A percentile compares a stretch with the other conserved stretches of the same genome.
phyloP scores from a whole-genome alignment of 257 asterid species.

The Solanum chiquidenum region DNA sequence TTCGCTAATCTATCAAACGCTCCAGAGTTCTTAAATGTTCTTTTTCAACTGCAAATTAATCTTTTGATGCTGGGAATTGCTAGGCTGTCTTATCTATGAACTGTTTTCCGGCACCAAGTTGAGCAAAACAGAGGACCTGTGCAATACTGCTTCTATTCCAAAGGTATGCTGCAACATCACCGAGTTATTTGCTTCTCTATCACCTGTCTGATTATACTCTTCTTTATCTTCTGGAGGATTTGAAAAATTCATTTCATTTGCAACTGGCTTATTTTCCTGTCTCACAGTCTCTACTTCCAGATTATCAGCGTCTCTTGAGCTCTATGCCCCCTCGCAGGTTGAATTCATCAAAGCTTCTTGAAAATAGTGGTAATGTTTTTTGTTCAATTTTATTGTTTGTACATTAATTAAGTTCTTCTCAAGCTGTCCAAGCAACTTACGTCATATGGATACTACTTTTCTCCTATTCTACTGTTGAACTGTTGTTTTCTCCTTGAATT shows the following conservation, averaged over 20 bases:
- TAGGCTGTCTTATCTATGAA: slow-evolving; percentile 96
- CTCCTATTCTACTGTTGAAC: not conserved
- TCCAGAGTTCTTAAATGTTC: not conserved
- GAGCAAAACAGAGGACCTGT: slow-evolving; percentile 84
- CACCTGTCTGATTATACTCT: not conserved
- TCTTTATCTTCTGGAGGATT: not conserved
- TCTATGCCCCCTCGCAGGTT: slow-evolving; percentile 92
- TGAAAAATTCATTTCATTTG: slow-evolving; percentile 12
- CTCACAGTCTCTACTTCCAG: slow-evolving; percentile 94
- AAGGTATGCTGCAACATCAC: slow-evolving; percentile 41
- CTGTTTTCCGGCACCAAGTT: slow-evolving; percentile 84
- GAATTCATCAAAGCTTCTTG: slow-evolving; percentile 92
- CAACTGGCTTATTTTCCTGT: slow-evolving; percentile 23
- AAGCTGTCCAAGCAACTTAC: not conserved
- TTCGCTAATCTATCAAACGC: not conserved
- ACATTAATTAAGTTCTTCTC: not conserved
- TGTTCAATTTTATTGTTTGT: not conserved
- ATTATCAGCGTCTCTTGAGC: slow-evolving; percentile 95
- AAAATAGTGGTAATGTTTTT: slow-evolving; percentile 49
- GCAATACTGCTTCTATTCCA: slow-evolving; percentile 71
- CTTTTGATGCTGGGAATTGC: slow-evolving; percentile 13
- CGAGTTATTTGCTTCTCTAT: not conserved
- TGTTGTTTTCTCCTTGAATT: not conserved
- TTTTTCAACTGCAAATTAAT: not conserved
- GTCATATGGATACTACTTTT: not conserved